phyloP scores from a whole-genome alignment of 257 asterid genomes.

The Datura wrightii region DNA sequence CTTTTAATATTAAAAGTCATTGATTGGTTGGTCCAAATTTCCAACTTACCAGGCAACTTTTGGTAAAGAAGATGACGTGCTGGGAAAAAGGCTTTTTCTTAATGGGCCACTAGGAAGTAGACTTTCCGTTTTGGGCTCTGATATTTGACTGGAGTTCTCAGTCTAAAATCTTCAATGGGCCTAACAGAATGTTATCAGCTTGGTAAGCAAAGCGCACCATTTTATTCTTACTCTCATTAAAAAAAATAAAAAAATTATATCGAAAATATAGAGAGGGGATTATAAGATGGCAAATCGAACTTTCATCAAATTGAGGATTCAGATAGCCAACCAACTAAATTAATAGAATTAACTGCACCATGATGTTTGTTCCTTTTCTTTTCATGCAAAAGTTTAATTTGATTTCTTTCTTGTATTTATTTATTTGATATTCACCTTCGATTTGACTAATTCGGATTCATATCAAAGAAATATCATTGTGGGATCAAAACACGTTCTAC shows the following conservation, averaged over 20 bases:
- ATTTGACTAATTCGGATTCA: rapidly evolving
- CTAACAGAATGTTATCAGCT: not conserved
- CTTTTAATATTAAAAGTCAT: not conserved
- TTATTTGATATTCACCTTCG: too few species aligned
- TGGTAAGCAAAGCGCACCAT: too few species aligned
- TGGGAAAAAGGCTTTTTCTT: not conserved
- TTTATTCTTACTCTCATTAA: too few species aligned
- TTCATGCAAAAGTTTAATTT: not conserved
- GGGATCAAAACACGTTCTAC: too few species aligned
- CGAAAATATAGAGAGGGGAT: too few species aligned
- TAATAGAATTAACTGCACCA: not conserved
- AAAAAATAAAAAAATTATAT: too few species aligned
- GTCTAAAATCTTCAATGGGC: not conserved
- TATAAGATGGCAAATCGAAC: too few species aligned
- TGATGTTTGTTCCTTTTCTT: not conserved
- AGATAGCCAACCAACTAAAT: too few species aligned
- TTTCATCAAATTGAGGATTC: too few species aligned
- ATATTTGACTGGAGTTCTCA: not conserved
- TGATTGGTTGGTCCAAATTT: slow-evolving; percentile 27
- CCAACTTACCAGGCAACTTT: not conserved
- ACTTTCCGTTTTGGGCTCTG: not conserved
- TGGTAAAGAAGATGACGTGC: slow-evolving; percentile 16
- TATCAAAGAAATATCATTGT: too few species aligned
- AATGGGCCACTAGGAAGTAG: slow-evolving; percentile 16
- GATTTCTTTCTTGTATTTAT: not conserved